Evolutionary conservation across 495 filamentous ascomycete genomes (phyloP), one percentile per base, ranked within the genome.

Genomic region (Penicillium longicatenatum): DNA sequence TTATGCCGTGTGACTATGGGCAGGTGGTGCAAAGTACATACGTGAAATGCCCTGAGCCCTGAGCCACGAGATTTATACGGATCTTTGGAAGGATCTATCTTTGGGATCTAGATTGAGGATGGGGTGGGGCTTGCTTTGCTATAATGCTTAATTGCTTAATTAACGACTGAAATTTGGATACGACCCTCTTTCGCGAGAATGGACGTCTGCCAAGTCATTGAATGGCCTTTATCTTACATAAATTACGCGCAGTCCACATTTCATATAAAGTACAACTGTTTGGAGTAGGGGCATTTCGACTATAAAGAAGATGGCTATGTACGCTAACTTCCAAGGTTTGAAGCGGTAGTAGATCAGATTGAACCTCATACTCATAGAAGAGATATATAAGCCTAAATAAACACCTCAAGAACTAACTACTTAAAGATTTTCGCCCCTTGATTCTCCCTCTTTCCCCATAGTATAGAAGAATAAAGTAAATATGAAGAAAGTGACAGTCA

Each of bases 401-500:
- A 26, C 26, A 26, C 26, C 26, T 26, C 26, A 26, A 5, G 7
- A 26, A 4, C 26, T 26, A 5, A 26, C 7, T 26, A 26, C 26
- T 6, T 26, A 4, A 26, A 26, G 7, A 12, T 33, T 33, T 33
- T 3, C 3, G 31, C 9, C 3, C 31, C 31, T 14, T 10, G 10
- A 35, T 3, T 35, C 4, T 11, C 31, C 31, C 3, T 9, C 31
- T 12, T 1, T 2, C 10, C 9, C 31, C 12, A 35, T 35, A 35
- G 2, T 14, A 35, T 35, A 35, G 10, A 12, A 12, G 31, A 35
- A 35, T 10, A 12, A 45, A 22, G 14, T 39, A 24, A 22, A 29
- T 39, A 29, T 51, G 31, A 30, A 37, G 17, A 31, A 51, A 37
- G 30, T 51, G 19, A 52, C 33, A 52, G 33, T 11, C 26, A 41